A percentile compares a stretch with the other conserved stretches of the same genome.
phyloP scores from a whole-genome alignment of 1,139 yeast genomes.

The Yamadazyma conglobata region DNA sequence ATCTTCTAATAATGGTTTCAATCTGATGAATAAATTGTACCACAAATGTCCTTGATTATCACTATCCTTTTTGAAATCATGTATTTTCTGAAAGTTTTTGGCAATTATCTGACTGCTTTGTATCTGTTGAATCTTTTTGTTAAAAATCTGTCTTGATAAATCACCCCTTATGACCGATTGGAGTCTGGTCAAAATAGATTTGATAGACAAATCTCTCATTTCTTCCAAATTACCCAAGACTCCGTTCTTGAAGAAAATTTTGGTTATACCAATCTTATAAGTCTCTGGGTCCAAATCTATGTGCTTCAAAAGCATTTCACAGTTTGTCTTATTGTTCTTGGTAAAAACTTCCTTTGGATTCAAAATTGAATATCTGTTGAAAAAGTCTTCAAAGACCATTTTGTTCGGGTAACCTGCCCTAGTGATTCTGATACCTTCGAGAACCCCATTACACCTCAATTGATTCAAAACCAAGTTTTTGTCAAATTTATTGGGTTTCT shows the following conservation, averaged over 20 bases:
- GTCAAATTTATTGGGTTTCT: slow-evolving; percentile 69
- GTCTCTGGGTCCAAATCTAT: slow-evolving; percentile 59
- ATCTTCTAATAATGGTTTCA: slow-evolving; percentile 76
- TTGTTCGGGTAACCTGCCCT: slow-evolving; percentile 97
- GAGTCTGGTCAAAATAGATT: slow-evolving; percentile 53
- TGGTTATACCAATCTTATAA: slow-evolving; percentile 79
- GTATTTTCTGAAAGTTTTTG: slow-evolving; percentile 55
- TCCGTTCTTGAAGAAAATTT: slow-evolving; percentile 92
- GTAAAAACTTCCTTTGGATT: slow-evolving; percentile 46
- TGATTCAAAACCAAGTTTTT: slow-evolving; percentile 80
- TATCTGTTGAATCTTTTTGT: slow-evolving; percentile 51
- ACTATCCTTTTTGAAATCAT: slow-evolving; percentile 32
- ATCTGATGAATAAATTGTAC: slow-evolving; percentile 68
- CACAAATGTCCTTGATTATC: slow-evolving; percentile 56
- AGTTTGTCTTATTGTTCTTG: slow-evolving; percentile 55
- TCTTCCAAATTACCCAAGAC: slow-evolving; percentile 85
- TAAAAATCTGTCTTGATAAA: slow-evolving; percentile 50
- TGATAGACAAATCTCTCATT: slow-evolving; percentile 64
- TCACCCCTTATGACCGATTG: slow-evolving; percentile 72
- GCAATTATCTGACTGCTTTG: slow-evolving; percentile 74
- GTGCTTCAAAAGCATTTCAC: slow-evolving; percentile 62
- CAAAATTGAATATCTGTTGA: slow-evolving; percentile 67
- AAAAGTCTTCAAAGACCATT: slow-evolving; percentile 78
- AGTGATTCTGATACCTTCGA: slow-evolving; percentile 96
- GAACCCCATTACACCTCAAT: slow-evolving; percentile 92